Base-by-base conservation (phyloP, 148 eudicot genomes). In the Diospyros lotus region DNA sequence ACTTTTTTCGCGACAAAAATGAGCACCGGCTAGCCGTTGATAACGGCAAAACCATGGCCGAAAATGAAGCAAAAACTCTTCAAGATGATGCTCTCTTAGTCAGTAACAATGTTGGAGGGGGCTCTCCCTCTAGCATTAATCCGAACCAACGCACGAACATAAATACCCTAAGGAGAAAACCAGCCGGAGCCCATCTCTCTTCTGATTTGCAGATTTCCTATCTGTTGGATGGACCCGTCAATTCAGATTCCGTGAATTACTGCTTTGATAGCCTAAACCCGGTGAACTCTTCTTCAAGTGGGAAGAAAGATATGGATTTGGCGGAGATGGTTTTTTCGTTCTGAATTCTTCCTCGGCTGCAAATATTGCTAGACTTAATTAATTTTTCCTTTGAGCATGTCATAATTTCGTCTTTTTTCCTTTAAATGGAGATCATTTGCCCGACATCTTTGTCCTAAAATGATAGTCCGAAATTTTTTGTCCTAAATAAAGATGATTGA, bases 251-350 rank as follows among this genome's bases (percentile, higher is more conserved):
- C 71, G 28, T 40, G 13, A 64, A 68, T n/a, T 66, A 60, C 38
- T 68, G 42, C 38, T 62, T 58, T 62, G 65, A 68, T 48, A 48
- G 8, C 8, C 6, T 0, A 28, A 66, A 56, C 73, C 15, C 28
- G 39, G 64, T 73, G 81, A 76, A 53, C n/a, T n/a, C 43, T 55
- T 58, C 52, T 58, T 13, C 71, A 43, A 18, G 68, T 40, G 72
- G 64, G 5, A 82, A 69, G 54, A 85, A 73, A 73, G 94, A 90
- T 45, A 82, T 86, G 90, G 94, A 90, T 76, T 77, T 90, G 75
- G 67, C 78, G 58, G 90, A 90, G 85, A 82, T 90, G 88, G 69
- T 4, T 68, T 82, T 66, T 28, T 76, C 83, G 69, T 76, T 70
- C 39, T 72, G 64, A 63, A 71, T 80, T 66, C 52, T 48, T 28